phyloP scores from a whole-genome alignment of 176 grass and related monocot genomes.

The Lolium rigidum region DNA sequence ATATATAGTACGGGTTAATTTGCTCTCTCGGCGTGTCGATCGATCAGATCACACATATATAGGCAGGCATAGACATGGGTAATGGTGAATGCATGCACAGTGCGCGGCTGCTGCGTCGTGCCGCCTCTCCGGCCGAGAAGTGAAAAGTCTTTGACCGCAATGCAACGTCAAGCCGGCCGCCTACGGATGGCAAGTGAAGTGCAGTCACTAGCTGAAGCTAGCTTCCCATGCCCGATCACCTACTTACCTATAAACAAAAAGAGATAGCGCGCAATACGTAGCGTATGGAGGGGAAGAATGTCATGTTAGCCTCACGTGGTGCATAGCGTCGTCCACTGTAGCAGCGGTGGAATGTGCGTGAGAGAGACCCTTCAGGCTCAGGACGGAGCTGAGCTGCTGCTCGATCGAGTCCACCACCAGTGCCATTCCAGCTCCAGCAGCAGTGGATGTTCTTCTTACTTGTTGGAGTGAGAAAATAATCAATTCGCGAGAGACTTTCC shows the following conservation, averaged over 20 bases:
- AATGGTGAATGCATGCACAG: conserved; percentile 49
- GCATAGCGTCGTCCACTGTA: conserved; percentile 22
- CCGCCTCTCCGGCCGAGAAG: conserved; percentile 14
- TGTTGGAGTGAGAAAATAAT: not conserved
- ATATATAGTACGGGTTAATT: not conserved
- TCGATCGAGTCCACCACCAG: not conserved
- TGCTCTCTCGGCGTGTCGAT: not conserved
- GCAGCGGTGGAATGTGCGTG: conserved; percentile 50
- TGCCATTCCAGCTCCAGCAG: not conserved
- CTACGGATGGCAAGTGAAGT: conserved; percentile 46
- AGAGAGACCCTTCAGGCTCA: conserved; percentile 38
- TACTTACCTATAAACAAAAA: conserved; percentile 21
- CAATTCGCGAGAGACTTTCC: conserved; percentile 2
- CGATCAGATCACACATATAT: conserved; percentile 35
- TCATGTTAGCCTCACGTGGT: conserved; percentile 55
- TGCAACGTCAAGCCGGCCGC: conserved; percentile 35
- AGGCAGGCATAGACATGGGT: not conserved
- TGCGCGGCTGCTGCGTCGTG: conserved; percentile 32
- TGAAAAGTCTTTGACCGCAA: conserved; percentile 49
- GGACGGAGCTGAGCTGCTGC: not conserved
- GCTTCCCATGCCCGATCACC: not conserved
- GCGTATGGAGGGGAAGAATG: conserved; percentile 51
- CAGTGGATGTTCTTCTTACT: conserved; percentile 1
- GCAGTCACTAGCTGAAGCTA: not conserved
- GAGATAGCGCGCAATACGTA: conserved; percentile 10